Evolutionary conservation across 2,329 filamentous ascomycete genomes (phyloP), one percentile per base, ranked within the genome.

Genomic region (Pseudocercospora eumusae): DNA sequence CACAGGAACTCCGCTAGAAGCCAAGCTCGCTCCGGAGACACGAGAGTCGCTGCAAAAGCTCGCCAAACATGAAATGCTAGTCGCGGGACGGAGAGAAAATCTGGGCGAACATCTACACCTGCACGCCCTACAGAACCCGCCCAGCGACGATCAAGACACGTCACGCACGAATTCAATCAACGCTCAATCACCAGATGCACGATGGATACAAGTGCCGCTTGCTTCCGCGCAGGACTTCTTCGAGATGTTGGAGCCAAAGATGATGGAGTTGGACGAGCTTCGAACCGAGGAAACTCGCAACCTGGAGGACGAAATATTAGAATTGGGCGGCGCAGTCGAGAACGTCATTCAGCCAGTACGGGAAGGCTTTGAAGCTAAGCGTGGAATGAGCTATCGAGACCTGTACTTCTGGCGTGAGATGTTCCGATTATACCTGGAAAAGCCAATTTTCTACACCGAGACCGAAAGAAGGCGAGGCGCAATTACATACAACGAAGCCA

Each of bases 201-300:
- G 25, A 72, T 80, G 66, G 62, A 80, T 96, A n/a, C 88, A 93
- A 73, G 84, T 96, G 6, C 89, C 91, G 18, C 79, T 96, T 2
- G 85, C 86, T 1, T 91, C 91, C 23, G 91, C 95, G 70, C 82
- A 83, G 20, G 86, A 92, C 71, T 96, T 96, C 75, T 96, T 96
- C 75, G 83, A 86, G 27, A 85, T 89, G 44, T 82, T 96, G 7
- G 86, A 90, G 69, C 84, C 81, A 47, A 90, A 93, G 71, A 83
- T 96, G 15, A 83, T 82, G 21, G 84, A 84, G 49, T 79, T 96
- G 2, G 89, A 91, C 66, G 79, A 79, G 0, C 79, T 96, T 3
- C 89, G 93, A 65, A 79, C 81, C 40, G 77, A 83, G 47, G 89
- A 96, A 73, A 83, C 89, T 69, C 78, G 81, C 62, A 81, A 82